Conservation (phyloP, 352 stramenopile species). For the Globisporangium paddicum region DNA sequence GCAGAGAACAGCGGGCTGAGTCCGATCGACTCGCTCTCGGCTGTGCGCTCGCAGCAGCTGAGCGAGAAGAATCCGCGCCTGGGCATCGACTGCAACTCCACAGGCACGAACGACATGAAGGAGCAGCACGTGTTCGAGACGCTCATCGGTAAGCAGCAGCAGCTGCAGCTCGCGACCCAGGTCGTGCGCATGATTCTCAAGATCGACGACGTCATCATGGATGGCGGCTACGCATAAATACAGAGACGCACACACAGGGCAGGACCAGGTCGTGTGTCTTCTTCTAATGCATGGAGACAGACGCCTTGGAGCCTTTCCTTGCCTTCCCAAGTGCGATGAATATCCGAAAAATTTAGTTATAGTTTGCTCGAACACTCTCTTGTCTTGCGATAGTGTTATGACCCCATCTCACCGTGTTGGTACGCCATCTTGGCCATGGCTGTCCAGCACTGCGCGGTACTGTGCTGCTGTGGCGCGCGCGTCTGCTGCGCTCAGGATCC, state of each 20-base stretch:
- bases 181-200: slow-evolving; percentile 99
- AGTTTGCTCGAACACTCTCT: slow-evolving; percentile 3
- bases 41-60: slow-evolving; percentile 94
- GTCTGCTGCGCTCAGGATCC: slow-evolving; percentile 23
- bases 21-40: slow-evolving; percentile 97
- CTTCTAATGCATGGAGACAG: neutral
- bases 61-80: slow-evolving; percentile 94
- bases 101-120: slow-evolving; percentile 96
- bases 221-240: slow-evolving; percentile 86
- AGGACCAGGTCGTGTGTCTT: neutral
- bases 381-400: neutral
- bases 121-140: slow-evolving; percentile 99
- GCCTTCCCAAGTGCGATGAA: slow-evolving; percentile 7
- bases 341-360: slow-evolving; percentile 13
- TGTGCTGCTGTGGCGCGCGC: slow-evolving; percentile 10
- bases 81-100: slow-evolving; percentile 96
- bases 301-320: neutral
- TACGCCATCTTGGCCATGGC: neutral
- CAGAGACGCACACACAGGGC: neutral
- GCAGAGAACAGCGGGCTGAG: slow-evolving; percentile 98
- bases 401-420: neutral
- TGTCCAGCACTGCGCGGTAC: slow-evolving; percentile 9
- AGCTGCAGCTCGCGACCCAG: slow-evolving; percentile 98
- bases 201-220: slow-evolving; percentile 99
- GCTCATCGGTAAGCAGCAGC: slow-evolving; percentile 99